Evolutionary conservation across 768 basidiomycete species (phyloP), one percentile per base, ranked within the genome.

Genomic region (Pleurotus salmoneostramineus): DNA sequence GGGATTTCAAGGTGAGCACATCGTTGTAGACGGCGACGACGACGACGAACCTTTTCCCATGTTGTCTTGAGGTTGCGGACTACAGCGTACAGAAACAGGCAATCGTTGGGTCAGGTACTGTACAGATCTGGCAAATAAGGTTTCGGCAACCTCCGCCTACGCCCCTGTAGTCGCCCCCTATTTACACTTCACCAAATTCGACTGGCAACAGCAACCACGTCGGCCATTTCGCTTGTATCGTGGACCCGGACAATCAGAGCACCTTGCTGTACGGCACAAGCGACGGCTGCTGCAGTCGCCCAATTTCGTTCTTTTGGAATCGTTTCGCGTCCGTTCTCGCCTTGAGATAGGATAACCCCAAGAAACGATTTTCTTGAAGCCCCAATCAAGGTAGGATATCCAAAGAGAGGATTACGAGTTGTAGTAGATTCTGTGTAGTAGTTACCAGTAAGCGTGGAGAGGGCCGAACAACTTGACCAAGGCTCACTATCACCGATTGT

Each of bases 341-440:
- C 70, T 49, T 76, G 68, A 3, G 77, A 73, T 10, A 93, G 77
- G 17, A 93, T 75, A 2, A 71, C 69, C 0, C 93, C 93, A 6
- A 96, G 74, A 69, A 95, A 93, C 0, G 90, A 87, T 68, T 98
- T 98, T 49, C 88, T 76, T 7, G 93, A 95, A 0, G 85, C 70
- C 2, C 94, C 94, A 31, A 96, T 81, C 4, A 98, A 77, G 15
- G 78, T 71, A 0, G 89, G 83, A 67, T 86, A 82, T 37, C 87
- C 82, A 50, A 70, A 70, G 33, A 90, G 72, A 3, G 76, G 73
- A 60, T 88, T 89, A 44, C 21, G 21, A 27, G 21, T 27, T 3
- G 21, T 27, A 27, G 21, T 27, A 27, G 21, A 27, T 27, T 27
- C 21, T 27, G 21, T 51, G 17, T 59, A 57, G 27, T 58, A 32